Evolutionary conservation across 1,284 basidiomycete genomes (phyloP).

Genomic region (Phenoliferia sp.): DNA sequence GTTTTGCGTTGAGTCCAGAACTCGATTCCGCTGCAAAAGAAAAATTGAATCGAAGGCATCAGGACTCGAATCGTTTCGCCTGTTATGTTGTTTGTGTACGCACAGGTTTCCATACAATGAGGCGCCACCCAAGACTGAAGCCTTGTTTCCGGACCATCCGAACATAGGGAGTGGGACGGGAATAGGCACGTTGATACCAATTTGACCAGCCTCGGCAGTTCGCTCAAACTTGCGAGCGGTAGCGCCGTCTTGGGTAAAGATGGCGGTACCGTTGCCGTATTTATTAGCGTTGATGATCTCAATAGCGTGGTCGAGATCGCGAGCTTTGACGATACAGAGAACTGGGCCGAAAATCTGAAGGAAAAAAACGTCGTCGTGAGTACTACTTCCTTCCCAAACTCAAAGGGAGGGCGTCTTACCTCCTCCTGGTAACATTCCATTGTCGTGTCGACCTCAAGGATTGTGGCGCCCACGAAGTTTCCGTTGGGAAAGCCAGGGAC

Average conservation of each 20-base stretch:
- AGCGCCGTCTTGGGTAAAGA: conserved; percentile 95
- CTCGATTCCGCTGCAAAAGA: conserved; percentile 60
- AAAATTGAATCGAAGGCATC: background rate
- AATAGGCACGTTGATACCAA: conserved; percentile 80
- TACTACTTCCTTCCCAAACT: background rate
- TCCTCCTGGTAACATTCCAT: conserved; percentile 84
- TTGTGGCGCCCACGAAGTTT: conserved; percentile 92
- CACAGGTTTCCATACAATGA: conserved; percentile 83
- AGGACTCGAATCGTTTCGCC: too few species aligned
- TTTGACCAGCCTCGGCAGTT: conserved; percentile 81
- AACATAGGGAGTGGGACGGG: conserved; percentile 76
- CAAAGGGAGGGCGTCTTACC: background rate
- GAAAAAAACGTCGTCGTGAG: background rate
- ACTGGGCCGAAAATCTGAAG: conserved; percentile 95
- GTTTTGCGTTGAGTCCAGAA: conserved; percentile 80
- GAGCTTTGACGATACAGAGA: conserved; percentile 70
- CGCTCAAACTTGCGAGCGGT: conserved; percentile 90
- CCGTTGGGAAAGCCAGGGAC: conserved; percentile 78
- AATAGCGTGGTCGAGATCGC: conserved; percentile 86
- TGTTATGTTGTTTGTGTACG: too few species aligned
- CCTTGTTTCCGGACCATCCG: conserved; percentile 88
- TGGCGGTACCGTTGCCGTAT: conserved; percentile 82
- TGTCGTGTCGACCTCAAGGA: conserved; percentile 72
- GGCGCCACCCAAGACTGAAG: conserved; percentile 78
- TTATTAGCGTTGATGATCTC: conserved; percentile 81